A percentile compares a stretch with the other conserved stretches of the same genome.
These are phyloP conservation scores for Barnettozyma salicaria DNA, from an alignment of 805 yeast species.

Conservation along the genomic window DNA sequence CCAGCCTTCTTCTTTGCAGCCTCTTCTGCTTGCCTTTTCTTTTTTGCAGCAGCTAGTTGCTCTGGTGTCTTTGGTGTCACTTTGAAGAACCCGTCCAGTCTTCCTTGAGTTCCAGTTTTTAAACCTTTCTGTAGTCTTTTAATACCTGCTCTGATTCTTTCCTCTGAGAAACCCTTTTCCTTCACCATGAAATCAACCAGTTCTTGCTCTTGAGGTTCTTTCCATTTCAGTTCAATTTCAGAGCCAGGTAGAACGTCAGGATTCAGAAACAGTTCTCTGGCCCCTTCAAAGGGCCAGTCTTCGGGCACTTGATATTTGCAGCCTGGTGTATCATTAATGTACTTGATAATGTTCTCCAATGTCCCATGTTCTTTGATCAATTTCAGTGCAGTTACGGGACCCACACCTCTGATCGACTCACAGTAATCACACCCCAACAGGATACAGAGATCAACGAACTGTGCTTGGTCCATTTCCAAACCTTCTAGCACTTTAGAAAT, in stretches of 20 bases:
- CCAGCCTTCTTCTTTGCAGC: slow-evolving; percentile 25
- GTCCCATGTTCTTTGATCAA: slow-evolving; percentile 80
- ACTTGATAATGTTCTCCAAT: slow-evolving; percentile 70
- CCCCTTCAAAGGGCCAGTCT: slow-evolving; percentile 89
- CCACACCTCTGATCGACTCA: slow-evolving; percentile 91
- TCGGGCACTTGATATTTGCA: slow-evolving; percentile 83
- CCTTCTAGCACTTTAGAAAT: slow-evolving; percentile 66
- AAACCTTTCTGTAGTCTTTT: slow-evolving; percentile 78
- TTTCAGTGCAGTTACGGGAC: slow-evolving; percentile 91
- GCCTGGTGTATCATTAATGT: slow-evolving; percentile 41
- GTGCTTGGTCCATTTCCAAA: slow-evolving; percentile 61
- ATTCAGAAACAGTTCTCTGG: slow-evolving; percentile 70
- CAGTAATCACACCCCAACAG: slow-evolving; percentile 96
- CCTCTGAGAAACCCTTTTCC: slow-evolving; percentile 90
- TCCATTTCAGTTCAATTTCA: slow-evolving; percentile 75
- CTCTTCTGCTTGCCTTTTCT: slow-evolving; percentile 25
- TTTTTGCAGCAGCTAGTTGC: slow-evolving; percentile 30
- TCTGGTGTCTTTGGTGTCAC: slow-evolving; percentile 50
- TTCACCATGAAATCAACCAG: slow-evolving; percentile 75
- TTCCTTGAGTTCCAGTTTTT: slow-evolving; percentile 82
- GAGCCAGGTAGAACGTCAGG: slow-evolving; percentile 72
- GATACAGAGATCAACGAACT: slow-evolving; percentile 88
- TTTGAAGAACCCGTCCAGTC: slow-evolving; percentile 87
- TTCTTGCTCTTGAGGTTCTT: slow-evolving; percentile 81
- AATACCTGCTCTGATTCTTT: slow-evolving; percentile 82